Evolutionary conservation across 352 stramenopile species (phyloP).

Genomic region (Globisporangium spinosum): DNA sequence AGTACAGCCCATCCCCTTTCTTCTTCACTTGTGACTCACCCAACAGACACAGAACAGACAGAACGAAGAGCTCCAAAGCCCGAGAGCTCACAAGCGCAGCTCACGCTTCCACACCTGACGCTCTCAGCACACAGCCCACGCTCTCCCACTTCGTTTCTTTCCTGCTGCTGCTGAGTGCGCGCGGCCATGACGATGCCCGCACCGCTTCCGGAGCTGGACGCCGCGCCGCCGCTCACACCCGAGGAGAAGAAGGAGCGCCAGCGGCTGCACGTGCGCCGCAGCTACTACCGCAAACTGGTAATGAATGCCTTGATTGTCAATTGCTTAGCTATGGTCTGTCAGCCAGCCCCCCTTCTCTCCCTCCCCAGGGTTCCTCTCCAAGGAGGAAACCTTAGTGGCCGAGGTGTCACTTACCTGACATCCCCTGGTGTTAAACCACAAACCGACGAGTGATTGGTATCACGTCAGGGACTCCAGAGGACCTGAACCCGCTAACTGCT

Average conservation of each 20-base stretch:
- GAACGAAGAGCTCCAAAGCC: too few relatives aligned
- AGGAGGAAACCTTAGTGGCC: conserved; percentile 5
- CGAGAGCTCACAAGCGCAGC: not conserved
- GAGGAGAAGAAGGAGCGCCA: conserved; percentile 8
- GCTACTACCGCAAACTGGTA: conserved; percentile 14
- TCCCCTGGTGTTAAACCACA: not conserved
- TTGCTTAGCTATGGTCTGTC: not conserved
- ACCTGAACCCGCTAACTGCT: too few relatives aligned
- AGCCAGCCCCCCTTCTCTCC: too few relatives aligned
- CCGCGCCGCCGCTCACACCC: conserved; percentile 5
- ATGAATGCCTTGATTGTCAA: not conserved
- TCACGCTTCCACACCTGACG: not conserved
- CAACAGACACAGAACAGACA: not conserved
- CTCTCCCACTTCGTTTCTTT: not conserved
- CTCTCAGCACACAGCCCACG: not conserved
- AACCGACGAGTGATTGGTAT: not conserved
- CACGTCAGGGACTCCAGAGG: not conserved
- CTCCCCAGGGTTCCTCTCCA: too few relatives aligned
- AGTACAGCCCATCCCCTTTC: not conserved
- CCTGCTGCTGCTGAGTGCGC: not conserved
- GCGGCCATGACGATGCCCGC: conserved; percentile 2
- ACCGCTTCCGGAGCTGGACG: conserved; percentile 2
- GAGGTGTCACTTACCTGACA: not conserved
- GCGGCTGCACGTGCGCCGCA: conserved; percentile 11
- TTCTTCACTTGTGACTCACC: not conserved